Conservation (phyloP, 108 stramenopile genomes). For the Stephanodiscus minutulus region DNA sequence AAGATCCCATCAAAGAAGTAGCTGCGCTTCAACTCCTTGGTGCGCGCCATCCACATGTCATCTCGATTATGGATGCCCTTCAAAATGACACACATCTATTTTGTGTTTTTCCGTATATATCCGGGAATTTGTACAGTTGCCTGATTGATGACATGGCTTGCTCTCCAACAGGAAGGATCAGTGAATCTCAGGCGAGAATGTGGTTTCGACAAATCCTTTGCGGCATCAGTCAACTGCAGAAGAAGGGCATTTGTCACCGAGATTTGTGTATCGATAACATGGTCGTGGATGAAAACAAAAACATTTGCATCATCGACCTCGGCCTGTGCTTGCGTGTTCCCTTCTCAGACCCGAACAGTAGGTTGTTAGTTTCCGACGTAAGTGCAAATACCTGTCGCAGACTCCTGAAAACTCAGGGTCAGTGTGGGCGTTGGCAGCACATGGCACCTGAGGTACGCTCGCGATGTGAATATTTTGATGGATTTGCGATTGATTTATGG, state of each 20-base stretch:
- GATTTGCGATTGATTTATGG: conserved; percentile 92
- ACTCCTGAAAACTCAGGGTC: conserved; percentile 53
- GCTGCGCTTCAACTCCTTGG: conserved; percentile 58
- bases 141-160: conserved; percentile 28
- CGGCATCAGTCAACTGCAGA: conserved; percentile 52
- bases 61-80: conserved; percentile 38
- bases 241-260: conserved; percentile 59
- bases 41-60: conserved; percentile 41
- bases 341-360: conserved; percentile 42
- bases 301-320: conserved; percentile 57
- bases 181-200: conserved; percentile 27
- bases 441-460: conserved; percentile 79
- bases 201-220: conserved; percentile 57
- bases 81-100: conserved; percentile 59
- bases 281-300: conserved; percentile 35
- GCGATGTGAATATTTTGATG: conserved; percentile 68
- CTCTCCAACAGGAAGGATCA: conserved; percentile 27
- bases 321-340: conserved; percentile 67
- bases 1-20: conserved; percentile 69
- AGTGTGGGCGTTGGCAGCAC: conserved; percentile 60
- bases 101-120: conserved; percentile 49
- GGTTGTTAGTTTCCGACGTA: conserved; percentile 43
- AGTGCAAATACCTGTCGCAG: conserved; percentile 43
- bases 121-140: conserved; percentile 48
- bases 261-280: conserved; percentile 59